Percentiles rank a stretch among this genome's conserved stretches.
These are phyloP conservation scores for Rhodomyrtus psidioides DNA, from an alignment of 441 rosid genomes.

Conservation along the genomic window DNA sequence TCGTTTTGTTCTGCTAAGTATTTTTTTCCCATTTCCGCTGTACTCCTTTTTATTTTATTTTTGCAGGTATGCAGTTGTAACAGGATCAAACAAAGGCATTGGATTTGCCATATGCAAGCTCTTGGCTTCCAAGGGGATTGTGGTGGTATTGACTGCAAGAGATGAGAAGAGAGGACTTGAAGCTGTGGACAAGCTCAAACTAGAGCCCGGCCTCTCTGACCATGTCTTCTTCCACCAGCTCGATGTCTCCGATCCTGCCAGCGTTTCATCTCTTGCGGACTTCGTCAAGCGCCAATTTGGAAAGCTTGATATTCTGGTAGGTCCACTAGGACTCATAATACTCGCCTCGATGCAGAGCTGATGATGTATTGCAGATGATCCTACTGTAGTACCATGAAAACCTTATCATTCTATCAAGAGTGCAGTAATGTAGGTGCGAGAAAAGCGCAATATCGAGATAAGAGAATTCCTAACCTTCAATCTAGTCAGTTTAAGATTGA, in stretches of 20 bases:
- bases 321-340: neutral
- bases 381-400: neutral
- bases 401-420: neutral
- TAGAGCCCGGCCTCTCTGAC: neutral
- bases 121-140: neutral
- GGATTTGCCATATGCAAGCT: slow-evolving; percentile 3
- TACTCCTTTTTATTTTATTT: neutral
- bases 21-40: neutral
- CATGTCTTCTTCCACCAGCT: neutral
- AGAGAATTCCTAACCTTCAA: neutral
- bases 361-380: neutral
- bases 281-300: neutral
- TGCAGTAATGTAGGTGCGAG: too few species aligned
- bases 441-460: neutral
- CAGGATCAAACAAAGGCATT: slow-evolving; percentile 1
- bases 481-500: neutral
- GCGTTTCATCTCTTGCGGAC: neutral
- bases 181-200: neutral
- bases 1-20: too few species aligned
- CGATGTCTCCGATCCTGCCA: neutral
- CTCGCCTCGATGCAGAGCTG: neutral
- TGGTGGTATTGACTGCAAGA: neutral
- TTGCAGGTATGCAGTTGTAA: slow-evolving; percentile 3
- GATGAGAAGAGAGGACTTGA: slow-evolving; percentile 4
- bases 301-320: neutral